A percentile compares a stretch with the other conserved stretches of the same genome.
These are phyloP conservation scores for Alternaria sp. DNA, from an alignment of 2,329 filamentous ascomycete genomes.

Conservation along the genomic window DNA sequence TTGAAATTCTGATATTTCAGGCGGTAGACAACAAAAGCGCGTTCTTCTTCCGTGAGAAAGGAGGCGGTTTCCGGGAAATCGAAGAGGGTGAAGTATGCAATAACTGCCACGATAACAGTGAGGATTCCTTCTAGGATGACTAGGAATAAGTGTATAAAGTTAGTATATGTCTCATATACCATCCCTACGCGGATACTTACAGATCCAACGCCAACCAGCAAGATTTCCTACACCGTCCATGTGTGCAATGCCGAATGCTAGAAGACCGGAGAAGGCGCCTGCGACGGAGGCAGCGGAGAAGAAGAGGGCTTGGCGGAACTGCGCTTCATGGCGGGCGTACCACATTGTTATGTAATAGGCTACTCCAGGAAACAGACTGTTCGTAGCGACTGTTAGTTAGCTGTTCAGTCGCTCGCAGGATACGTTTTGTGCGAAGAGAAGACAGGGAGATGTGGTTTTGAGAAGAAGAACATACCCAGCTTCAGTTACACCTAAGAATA, in stretches of 20 bases:
- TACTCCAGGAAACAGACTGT: constrained; percentile 44
- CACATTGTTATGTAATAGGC: constrained; percentile 69
- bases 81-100: constrained; percentile 64
- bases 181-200: background rate
- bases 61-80: constrained; percentile 69
- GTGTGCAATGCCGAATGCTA: constrained; percentile 67
- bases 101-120: constrained; percentile 46
- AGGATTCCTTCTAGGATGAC: constrained; percentile 48
- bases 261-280: constrained; percentile 67
- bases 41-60: constrained; percentile 63
- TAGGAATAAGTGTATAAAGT: background rate
- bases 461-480: constrained; percentile 34
- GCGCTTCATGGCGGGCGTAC: constrained; percentile 68
- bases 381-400: background rate
- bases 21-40: constrained; percentile 67
- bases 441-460: background rate
- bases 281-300: constrained; percentile 66
- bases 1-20: constrained; percentile 55
- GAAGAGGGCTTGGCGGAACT: constrained; percentile 66
- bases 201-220: constrained; percentile 46
- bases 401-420: background rate
- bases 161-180: background rate
- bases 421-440: background rate
- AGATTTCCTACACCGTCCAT: constrained; percentile 63
- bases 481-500: constrained; percentile 55